Conservation (phyloP, 257 asterid species). For the Ligustrum vulgare region DNA sequence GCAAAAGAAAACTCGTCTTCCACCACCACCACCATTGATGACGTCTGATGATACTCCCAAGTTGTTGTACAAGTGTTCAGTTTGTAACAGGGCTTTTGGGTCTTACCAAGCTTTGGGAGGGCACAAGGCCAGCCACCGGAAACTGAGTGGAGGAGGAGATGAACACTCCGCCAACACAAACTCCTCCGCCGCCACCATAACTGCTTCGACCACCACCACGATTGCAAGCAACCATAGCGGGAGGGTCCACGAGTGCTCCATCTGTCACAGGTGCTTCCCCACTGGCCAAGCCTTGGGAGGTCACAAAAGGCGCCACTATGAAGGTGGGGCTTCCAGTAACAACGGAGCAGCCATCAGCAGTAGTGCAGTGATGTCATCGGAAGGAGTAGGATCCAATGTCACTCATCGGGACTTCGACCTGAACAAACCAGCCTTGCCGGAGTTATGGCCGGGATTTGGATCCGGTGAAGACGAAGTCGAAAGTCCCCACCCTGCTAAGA, state of each 20-base stretch:
- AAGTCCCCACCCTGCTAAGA: constrained; percentile 59
- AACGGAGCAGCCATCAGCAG: constrained; percentile 28
- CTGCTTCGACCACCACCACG: neutral
- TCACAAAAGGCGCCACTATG: constrained; percentile 64
- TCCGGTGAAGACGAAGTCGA: constrained; percentile 50
- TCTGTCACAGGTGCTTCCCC: constrained; percentile 55
- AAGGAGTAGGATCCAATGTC: constrained; percentile 41
- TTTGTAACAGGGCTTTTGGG: constrained; percentile 41
- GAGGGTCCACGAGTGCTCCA: constrained; percentile 51
- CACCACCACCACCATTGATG: constrained; percentile 20
- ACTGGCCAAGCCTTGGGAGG: constrained; percentile 66
- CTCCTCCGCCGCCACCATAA: constrained; percentile 25
- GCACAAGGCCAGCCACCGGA: constrained; percentile 73
- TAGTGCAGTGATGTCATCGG: constrained; percentile 37
- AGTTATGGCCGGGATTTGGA: constrained; percentile 34
- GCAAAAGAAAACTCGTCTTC: neutral
- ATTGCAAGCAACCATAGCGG: constrained; percentile 26
- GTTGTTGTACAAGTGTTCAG: constrained; percentile 47
- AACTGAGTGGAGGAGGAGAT: constrained; percentile 21
- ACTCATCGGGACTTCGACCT: constrained; percentile 49
- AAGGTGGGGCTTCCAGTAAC: constrained; percentile 35
- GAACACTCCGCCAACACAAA: constrained; percentile 27
- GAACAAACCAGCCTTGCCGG: constrained; percentile 52
- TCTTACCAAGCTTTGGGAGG: constrained; percentile 73
- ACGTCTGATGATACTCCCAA: constrained; percentile 10